These are phyloP conservation scores for Quercus berberidifolia DNA, from an alignment of 306 rosid species.

Conservation along the genomic window DNA sequence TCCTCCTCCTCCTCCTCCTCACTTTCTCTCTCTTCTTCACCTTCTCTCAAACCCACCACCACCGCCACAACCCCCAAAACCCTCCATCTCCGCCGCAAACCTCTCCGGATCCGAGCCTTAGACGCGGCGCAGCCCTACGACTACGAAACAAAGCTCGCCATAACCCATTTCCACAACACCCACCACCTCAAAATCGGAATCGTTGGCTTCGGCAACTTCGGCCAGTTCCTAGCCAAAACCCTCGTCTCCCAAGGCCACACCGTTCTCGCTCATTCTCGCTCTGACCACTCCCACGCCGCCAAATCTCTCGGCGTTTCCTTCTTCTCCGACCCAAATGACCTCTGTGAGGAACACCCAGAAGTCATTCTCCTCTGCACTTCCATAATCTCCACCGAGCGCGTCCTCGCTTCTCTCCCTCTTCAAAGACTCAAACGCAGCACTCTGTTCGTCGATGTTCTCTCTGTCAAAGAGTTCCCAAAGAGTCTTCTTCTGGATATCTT, in stretches of 20 bases:
- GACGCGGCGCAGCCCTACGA: conserved; percentile 76
- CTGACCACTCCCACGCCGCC: conserved; percentile 49
- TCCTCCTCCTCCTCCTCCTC: background rate
- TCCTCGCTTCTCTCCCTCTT: conserved; percentile 58
- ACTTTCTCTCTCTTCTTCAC: conserved; percentile 1
- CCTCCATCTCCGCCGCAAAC: conserved; percentile 1
- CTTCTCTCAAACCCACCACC: background rate
- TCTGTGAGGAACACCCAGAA: conserved; percentile 82
- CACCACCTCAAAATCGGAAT: conserved; percentile 65
- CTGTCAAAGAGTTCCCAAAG: conserved; percentile 79
- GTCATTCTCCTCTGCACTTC: conserved; percentile 70
- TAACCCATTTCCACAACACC: conserved; percentile 35
- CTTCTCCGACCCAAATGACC: conserved; percentile 58
- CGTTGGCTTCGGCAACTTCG: conserved; percentile 75
- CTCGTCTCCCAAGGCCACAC: conserved; percentile 72
- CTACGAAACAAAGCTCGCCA: conserved; percentile 64
- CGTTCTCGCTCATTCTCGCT: conserved; percentile 66
- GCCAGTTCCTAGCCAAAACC: conserved; percentile 69
- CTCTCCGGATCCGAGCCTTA: conserved; percentile 41
- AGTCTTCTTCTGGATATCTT: conserved; percentile 37
- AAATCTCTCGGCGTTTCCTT: conserved; percentile 45
- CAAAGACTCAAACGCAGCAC: conserved; percentile 69
- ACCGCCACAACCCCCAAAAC: background rate
- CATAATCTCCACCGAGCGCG: conserved; percentile 52
- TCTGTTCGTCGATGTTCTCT: conserved; percentile 66